Evolutionary conservation across 2,329 filamentous ascomycete genomes (phyloP).

Genomic region (Catunica adiposa): DNA sequence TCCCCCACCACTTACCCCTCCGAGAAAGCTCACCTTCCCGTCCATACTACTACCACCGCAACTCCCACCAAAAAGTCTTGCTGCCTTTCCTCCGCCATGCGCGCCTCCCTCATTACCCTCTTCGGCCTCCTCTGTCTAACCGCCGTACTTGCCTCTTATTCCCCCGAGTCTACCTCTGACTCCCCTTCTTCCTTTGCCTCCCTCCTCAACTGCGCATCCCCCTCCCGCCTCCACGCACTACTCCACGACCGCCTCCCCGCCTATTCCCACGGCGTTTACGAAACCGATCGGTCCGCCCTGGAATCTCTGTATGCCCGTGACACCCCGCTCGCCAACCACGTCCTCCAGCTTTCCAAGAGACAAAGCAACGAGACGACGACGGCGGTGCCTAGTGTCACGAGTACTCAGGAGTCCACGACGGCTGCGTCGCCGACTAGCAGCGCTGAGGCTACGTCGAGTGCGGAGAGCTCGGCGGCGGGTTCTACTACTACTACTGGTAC

Average conservation of each 20-base stretch:
- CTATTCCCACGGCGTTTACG: constrained; percentile 53
- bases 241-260: constrained; percentile 47
- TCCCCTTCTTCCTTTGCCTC: not conserved
- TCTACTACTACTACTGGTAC: constrained; percentile 14
- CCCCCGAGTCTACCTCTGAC: constrained; percentile 2
- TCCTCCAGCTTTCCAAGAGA: constrained; percentile 49
- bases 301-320: constrained; percentile 46
- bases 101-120: constrained; percentile 6
- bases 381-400: too few species aligned
- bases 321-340: constrained; percentile 42
- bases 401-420: too few species aligned
- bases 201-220: constrained; percentile 33
- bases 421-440: too few species aligned
- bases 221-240: constrained; percentile 46
- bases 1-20: not conserved
- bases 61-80: constrained; percentile 4
- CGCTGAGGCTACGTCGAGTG: constrained; percentile 12
- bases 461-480: constrained; percentile 17
- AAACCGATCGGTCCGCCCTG: constrained; percentile 45
- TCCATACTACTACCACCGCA: not conserved
- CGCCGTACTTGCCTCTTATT: constrained; percentile 1
- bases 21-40: not conserved
- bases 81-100: constrained; percentile 8
- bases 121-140: constrained; percentile 9
- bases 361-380: constrained; percentile 24